Percentiles rank a stretch among this genome's conserved stretches.
phyloP scores from a whole-genome alignment of 192 early-diverging fungal species.

The Spinellus fusiger region DNA sequence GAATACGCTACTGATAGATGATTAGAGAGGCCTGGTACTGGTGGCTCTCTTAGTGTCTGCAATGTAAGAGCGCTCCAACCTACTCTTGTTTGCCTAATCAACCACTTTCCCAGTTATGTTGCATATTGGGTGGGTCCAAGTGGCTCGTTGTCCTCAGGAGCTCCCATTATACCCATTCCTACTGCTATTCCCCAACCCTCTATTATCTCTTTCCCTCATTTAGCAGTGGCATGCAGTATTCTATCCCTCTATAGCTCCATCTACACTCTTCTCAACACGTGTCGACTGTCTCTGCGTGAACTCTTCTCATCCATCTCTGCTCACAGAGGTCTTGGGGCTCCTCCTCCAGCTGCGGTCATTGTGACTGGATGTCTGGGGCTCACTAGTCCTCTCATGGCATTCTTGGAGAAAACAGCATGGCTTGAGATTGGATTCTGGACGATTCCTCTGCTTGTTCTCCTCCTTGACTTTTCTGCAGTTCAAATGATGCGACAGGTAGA shows the following conservation, averaged over 20 bases:
- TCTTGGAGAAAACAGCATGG: neutral
- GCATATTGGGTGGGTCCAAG: neutral
- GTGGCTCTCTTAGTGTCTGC: constrained; percentile 1
- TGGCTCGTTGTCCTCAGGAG: neutral
- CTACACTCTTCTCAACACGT: neutral
- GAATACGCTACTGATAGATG: no score
- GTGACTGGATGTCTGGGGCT: neutral
- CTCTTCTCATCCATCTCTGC: neutral
- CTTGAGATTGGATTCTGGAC: constrained; percentile 9
- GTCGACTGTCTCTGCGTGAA: neutral
- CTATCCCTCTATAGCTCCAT: neutral
- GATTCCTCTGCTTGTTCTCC: constrained; percentile 3
- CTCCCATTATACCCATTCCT: neutral
- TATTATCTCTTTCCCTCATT: neutral
- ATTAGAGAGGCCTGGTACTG: constrained; percentile 3
- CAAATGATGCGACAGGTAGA: constrained; percentile 14
- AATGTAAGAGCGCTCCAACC: neutral
- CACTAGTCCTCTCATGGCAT: constrained; percentile 4
- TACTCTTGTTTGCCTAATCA: no score
- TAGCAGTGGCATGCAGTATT: neutral
- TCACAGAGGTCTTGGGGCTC: neutral
- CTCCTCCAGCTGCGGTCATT: neutral
- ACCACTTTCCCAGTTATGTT: neutral
- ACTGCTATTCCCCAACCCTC: neutral
- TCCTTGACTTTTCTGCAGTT: constrained; percentile 1